Base-by-base conservation (phyloP, 2,329 filamentous ascomycete genomes). In the Chrysosphaeria jannelii region DNA sequence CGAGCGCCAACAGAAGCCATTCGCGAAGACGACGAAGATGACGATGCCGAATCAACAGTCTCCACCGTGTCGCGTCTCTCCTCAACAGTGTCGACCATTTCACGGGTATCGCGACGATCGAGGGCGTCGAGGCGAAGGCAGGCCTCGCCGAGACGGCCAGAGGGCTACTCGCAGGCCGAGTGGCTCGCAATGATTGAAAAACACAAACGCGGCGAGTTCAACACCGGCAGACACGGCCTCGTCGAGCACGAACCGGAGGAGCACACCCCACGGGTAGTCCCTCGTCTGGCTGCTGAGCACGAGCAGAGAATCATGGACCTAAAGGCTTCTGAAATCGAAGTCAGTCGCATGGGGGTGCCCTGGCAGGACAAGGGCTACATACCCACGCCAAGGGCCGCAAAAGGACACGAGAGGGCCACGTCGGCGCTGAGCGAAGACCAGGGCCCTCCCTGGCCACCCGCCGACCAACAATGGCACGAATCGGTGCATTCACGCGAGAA, bases 231-330 rank as follows among this genome's bases (percentile, higher is more conserved):
- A n/a, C 29, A 31, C 10, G 24, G 18, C 3, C 19, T 31, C 6
- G n/a, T n/a, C n/a, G n/a, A n/a, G n/a, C n/a, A n/a, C n/a, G n/a
- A n/a, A n/a, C 16, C 16, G 16, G 16, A 18, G 16, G 31, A 33
- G 21, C 23, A 25, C n/a, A 28, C 29, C 5, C 17, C 19, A 6
- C 17, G 20, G 3, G 14, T 33, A 10, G 31, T 33, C 20, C 31
- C 31, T 8, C 23, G 26, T 9, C 14, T 33, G 22, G 25, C 31
- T 11, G 30, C 30, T 5, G 31, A 33, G 19, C 31, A 33, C 21
- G 31, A 33, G 25, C 31, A 31, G 20, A 29, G 30, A 20, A 33
- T 33, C 18, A 29, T 21, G 16, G 30, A 31, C 4, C 22, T 25
- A 15, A 33, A 31, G 19, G 31, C 31, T 1, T 25, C 28, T 4